These are phyloP conservation scores for Conticribra weissflogii DNA, from an alignment of 108 stramenopile genomes.

Conservation along the genomic window DNA sequence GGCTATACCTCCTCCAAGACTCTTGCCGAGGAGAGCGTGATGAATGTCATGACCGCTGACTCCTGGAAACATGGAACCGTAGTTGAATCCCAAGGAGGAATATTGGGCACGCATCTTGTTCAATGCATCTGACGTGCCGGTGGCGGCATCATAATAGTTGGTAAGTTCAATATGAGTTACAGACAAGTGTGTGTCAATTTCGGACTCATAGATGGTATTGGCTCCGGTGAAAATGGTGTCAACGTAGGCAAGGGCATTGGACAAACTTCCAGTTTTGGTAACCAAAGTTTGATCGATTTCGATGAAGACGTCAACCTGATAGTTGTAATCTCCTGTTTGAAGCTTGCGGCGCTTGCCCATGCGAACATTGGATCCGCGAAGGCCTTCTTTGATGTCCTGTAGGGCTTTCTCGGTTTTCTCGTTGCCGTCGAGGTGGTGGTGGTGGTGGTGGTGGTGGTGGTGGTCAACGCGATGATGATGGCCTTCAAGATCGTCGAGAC, in stretches of 20 bases:
- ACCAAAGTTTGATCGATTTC: constrained; percentile 4
- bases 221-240: constrained; percentile 23
- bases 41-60: constrained; percentile 13
- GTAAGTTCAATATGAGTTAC: constrained; percentile 1
- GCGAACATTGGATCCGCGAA: constrained; percentile 1
- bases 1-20: constrained; percentile 24
- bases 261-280: not conserved
- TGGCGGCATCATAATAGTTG: constrained; percentile 7
- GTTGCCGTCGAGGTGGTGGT: not conserved
- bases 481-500: not conserved
- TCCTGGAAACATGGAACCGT: not conserved
- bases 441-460: not conserved
- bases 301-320: not conserved
- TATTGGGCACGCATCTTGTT: constrained; percentile 11
- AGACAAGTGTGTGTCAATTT: constrained; percentile 32
- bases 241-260: constrained; percentile 11
- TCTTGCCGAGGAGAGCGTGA: constrained; percentile 22
- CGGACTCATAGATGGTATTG: constrained; percentile 18
- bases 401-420: not conserved
- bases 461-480: not conserved
- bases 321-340: not conserved
- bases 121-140: constrained; percentile 6
- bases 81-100: not conserved
- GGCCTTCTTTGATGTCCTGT: not conserved
- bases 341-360: constrained; percentile 6